Base-by-base conservation (phyloP, 768 basidiomycete genomes). In the Pleurotus cornucopiae region DNA sequence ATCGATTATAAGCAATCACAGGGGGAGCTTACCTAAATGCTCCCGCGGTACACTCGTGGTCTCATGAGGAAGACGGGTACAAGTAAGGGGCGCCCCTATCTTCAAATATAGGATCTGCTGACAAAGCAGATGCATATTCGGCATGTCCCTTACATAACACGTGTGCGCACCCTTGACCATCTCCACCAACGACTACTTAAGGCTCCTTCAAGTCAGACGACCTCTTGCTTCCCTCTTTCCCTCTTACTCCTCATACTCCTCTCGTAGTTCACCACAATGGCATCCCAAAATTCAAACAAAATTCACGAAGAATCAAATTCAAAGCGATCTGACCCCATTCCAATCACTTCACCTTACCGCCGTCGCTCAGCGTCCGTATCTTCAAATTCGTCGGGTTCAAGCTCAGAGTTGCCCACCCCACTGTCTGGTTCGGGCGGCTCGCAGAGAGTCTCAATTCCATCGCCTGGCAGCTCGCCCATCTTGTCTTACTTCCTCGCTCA, bases 391-490 rank as follows among this genome's bases (percentile, higher is more conserved):
- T 70, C 80, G 44, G 76, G 75, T 56, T 81, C 85, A 1, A 73
- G 81, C 23, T 67, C 77, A 3, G 79, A 81, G 40, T 66, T 79
- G 18, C 73, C 73, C 40, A 83, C 84, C 2, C 86, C 84, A 20
- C 65, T 73, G 46, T 77, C 81, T 23, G 65, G 72, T n/a, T 73
- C 75, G 7, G 60, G 71, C 1, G 60, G 67, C 9, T 70, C 73
- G 2, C 74, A 79, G 2, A 75, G 75, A 45, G 63, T 83, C 46
- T 71, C 76, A 5, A 64, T 77, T 7, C 71, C 77, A 4, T 83
- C 85, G 3, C 81, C 87, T 5, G 79, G 81, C 5, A 77, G 76
- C 4, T 89, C 89, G 3, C 89, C 89, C 46, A 85, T 90, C 54
- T 69, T 91, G 49, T 82, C 82, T 55, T 85, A 86, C 66, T 86